Base-by-base conservation (phyloP, 2,329 filamentous ascomycete species). In the Xylaria sp. region DNA sequence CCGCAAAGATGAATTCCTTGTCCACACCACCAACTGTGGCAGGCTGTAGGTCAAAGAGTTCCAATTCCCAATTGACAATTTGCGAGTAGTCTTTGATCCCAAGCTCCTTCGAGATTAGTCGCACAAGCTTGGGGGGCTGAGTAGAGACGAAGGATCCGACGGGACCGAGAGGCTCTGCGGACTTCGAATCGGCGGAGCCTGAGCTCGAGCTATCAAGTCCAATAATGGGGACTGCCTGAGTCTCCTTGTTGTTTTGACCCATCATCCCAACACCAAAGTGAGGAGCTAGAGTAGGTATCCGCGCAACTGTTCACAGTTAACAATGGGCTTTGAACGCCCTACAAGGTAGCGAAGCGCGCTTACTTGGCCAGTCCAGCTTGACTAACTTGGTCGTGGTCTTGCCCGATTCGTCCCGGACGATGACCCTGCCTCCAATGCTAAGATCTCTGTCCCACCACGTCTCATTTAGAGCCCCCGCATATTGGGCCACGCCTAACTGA, bases 401-500 rank as follows among this genome's bases (percentile, higher is more conserved):
- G 74, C 91, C 91, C 2, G 89, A 88, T 57, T 84, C 82, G 74
- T 97, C 91, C 72, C 90, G 92, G 55, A 98, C 90, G 58, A 98
- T 85, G 3, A 98, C 95, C 54, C 94, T 87, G 48, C 96, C 96
- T 72, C 94, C 96, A 75, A 98, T 92, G 73, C 92, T 91, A 61
- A 99, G 87, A 80, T 99, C 96, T 46, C 96, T 89, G 80, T 98
- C 96, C 95, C 94, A 98, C 96, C 96, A 98, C 0, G 96, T 98
- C 71, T 86, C 85, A 78, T 94, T 96, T 70, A 98, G 83, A 1
- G 86, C 94, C 60, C 96, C 95, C 10, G 94, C 95, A 79, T 98
- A 99, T 0, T 93, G 96, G 2, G 96, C 94, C 63, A 98, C 93
- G 28, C 93, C 95, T 7, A 98, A 87, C 83, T 98, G 94, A 34